A percentile compares a stretch with the other conserved stretches of the same genome.
These are phyloP conservation scores for Cystobasidium slooffiae DNA, from an alignment of 1,284 basidiomycete genomes.

Conservation along the genomic window DNA sequence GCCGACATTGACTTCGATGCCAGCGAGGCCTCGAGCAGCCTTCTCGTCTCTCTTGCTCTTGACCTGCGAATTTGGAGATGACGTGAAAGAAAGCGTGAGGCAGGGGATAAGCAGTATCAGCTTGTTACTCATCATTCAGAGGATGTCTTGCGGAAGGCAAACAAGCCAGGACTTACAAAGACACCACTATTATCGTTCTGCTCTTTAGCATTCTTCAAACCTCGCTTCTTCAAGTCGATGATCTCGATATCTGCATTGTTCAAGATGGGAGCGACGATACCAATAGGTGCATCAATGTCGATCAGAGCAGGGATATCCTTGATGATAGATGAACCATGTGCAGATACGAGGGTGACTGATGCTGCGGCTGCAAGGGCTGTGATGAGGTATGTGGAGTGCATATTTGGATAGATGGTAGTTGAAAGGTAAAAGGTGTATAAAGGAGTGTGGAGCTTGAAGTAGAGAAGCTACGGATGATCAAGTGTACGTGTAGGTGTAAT, in stretches of 20 bases:
- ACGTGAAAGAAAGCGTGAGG: not conserved
- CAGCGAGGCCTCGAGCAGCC: no score
- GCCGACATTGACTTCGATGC: no score
- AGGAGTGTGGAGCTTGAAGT: slow-evolving; percentile 2
- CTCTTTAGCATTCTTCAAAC: no score
- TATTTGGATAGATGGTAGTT: not conserved
- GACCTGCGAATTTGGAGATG: no score
- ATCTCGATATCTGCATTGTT: not conserved
- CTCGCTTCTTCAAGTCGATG: slow-evolving; percentile 5
- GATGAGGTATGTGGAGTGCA: not conserved
- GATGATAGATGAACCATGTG: not conserved
- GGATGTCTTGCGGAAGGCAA: not conserved
- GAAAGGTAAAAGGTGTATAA: not conserved
- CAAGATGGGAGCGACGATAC: slow-evolving; percentile 6
- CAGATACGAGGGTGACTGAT: slow-evolving; percentile 3
- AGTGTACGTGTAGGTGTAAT: not conserved
- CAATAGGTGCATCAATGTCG: slow-evolving; percentile 8
- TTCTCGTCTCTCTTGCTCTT: no score
- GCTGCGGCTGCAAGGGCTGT: slow-evolving; percentile 29
- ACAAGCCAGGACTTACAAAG: not conserved
- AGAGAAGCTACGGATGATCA: not conserved
- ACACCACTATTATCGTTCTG: no score
- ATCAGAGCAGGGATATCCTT: slow-evolving; percentile 11
- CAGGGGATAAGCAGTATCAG: no score
- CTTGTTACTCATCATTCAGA: no score